A percentile compares a stretch with the other conserved stretches of the same genome.
Conservation (phyloP, 768 basidiomycete genomes). For the Amanita inopinata region DNA sequence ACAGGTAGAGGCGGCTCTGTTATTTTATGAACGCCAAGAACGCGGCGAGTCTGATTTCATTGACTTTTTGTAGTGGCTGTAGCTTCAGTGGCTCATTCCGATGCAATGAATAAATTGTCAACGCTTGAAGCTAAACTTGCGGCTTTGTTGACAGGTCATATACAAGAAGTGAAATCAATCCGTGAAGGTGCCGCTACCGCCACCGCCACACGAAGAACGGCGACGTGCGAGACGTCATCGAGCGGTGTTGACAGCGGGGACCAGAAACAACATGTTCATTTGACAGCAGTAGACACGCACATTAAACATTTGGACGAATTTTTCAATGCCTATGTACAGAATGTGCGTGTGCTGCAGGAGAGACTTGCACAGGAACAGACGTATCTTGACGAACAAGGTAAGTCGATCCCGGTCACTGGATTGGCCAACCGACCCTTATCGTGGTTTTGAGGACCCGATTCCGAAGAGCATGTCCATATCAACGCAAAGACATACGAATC, state of each 20-base stretch:
- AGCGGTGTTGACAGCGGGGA: not conserved
- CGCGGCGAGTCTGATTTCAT: not conserved
- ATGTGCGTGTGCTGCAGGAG: constrained; percentile 18
- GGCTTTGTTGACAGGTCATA: not conserved
- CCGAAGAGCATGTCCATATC: constrained; percentile 2
- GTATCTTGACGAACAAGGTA: not conserved
- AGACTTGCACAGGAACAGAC: constrained; percentile 8
- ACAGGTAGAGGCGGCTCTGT: too few relatives aligned
- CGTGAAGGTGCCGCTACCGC: not conserved
- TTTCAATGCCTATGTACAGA: constrained; percentile 18
- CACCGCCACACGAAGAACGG: not conserved
- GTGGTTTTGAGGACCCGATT: not conserved
- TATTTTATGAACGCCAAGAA: too few relatives aligned
- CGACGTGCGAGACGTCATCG: not conserved
- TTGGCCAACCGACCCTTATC: too few relatives aligned
- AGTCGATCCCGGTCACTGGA: too few relatives aligned
- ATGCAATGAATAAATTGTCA: constrained; percentile 1
- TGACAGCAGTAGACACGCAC: constrained; percentile 14
- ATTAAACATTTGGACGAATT: constrained; percentile 18
- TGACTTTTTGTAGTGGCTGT: too few relatives aligned
- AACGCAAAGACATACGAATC: constrained; percentile 12
- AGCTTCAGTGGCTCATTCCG: not conserved
- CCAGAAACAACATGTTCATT: not conserved
- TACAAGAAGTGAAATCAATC: constrained; percentile 3
- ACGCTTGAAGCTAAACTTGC: not conserved